Evolutionary conservation across 345 rosid species (phyloP).

Genomic region (Kernera saxatilis): DNA sequence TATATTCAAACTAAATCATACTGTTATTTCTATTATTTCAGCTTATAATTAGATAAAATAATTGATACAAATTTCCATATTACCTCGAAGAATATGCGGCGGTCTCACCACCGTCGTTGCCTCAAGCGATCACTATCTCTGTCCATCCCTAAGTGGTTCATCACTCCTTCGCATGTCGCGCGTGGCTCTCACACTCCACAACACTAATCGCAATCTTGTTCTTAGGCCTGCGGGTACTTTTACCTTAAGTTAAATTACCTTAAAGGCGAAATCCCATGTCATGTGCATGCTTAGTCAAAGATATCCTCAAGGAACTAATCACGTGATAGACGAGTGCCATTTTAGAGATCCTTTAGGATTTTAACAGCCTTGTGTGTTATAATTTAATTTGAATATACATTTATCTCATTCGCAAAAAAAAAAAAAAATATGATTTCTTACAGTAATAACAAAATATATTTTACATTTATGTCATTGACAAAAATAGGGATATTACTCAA

Average conservation of each 20-base stretch:
- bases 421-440: background rate
- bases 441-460: no score
- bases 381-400: background rate
- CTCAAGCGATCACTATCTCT: background rate
- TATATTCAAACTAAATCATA: no score
- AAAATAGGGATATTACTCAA: background rate
- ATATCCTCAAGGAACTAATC: slow-evolving; percentile 9
- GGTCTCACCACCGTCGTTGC: background rate
- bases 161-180: slow-evolving; percentile 6
- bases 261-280: background rate
- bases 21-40: no score
- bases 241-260: background rate
- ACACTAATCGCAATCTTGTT: no score
- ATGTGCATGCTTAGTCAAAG: slow-evolving; percentile 5
- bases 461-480: background rate
- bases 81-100: no score
- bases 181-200: background rate
- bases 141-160: background rate
- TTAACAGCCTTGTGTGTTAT: background rate
- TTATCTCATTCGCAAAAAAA: background rate
- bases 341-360: background rate
- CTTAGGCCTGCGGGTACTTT: no score
- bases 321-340: slow-evolving; percentile 18
- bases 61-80: no score
- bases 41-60: no score